Conservation (phyloP, 768 basidiomycete genomes). For the Pulveroboletus ravenelii region DNA sequence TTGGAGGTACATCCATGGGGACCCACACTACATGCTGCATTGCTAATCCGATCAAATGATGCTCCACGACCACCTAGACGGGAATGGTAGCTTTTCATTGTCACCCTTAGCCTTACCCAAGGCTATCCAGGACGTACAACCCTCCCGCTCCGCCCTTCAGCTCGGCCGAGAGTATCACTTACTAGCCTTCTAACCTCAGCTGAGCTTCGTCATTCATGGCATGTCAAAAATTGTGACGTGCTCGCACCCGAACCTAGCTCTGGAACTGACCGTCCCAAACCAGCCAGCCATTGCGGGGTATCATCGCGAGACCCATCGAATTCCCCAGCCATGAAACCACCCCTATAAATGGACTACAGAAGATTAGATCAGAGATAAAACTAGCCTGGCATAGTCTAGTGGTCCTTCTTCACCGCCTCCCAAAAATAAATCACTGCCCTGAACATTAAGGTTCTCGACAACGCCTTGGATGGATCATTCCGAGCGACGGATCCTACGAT, state of each 20-base stretch:
- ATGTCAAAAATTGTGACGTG: constrained; percentile 50
- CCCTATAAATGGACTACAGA: constrained; percentile 41
- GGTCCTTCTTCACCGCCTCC: constrained; percentile 51
- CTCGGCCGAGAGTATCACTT: constrained; percentile 44
- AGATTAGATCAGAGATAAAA: constrained; percentile 9
- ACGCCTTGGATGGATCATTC: constrained; percentile 44
- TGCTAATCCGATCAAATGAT: background rate
- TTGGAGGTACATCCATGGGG: background rate
- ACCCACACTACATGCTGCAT: constrained; percentile 2
- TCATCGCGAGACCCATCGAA: constrained; percentile 38
- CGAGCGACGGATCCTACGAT: constrained; percentile 42
- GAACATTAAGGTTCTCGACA: constrained; percentile 45
- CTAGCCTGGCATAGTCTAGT: background rate
- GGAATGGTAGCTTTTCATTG: constrained; percentile 33
- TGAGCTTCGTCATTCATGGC: constrained; percentile 35
- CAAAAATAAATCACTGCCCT: constrained; percentile 51
- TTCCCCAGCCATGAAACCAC: constrained; percentile 47
- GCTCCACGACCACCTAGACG: constrained; percentile 44
- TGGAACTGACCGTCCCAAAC: constrained; percentile 49
- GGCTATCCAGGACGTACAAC: constrained; percentile 31
- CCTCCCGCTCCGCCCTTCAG: constrained; percentile 32
- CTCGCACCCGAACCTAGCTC: constrained; percentile 41
- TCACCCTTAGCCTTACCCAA: constrained; percentile 31
- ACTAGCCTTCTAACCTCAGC: constrained; percentile 47
- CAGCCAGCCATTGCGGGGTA: constrained; percentile 40